Base-by-base conservation (phyloP, 371 early-diverging fungal genomes). In the Lichtheimia hyalospora region DNA sequence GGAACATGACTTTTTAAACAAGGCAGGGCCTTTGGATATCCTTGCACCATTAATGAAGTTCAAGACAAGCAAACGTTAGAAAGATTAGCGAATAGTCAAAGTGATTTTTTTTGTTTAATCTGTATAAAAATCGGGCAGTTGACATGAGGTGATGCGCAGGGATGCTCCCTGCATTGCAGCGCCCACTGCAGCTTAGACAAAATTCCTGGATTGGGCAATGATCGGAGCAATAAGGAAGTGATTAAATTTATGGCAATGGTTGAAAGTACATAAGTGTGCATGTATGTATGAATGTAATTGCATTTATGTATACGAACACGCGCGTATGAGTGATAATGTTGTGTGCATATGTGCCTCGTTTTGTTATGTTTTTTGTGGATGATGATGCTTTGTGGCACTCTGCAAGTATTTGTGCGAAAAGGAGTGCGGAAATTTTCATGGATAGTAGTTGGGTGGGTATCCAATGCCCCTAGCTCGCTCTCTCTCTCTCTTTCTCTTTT, bases 1-100 rank as follows among this genome's bases (percentile, higher is more conserved):
- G 46, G 74, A 84, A 71, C 91, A 92, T 54, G 88, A 88, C 55
- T 93, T 92, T 71, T 66, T 93, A 62, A 78, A 79, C 62, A 84
- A 82, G 58, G 81, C 87, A 39, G 84, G 81, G 41, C 73, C 83
- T 54, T 56, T 79, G 43, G 71, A 74, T 48, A 77, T 78, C 40
- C 70, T 85, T 52, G 77, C 83, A 24, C 80, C 83, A 48, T 68
- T 85, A 39, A 68, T 85, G 27, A 73, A 76, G 52, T 84, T 82
- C 63, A 81, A 74, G 50, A 60, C 64, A 51, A 48, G 58, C 42
- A 55, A 55, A 44, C 56, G 56, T 44, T 55, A 55, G 52, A 42
- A 41, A 60, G 52, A 41, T 21, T 34, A 34, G 34, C 10, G 34
- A 34, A 34, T 34, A 8, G 34, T 34, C 10, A 8, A 34, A 34